Base-by-base conservation (phyloP, 2,329 filamentous ascomycete genomes). In the Hypoxylon sp. region DNA sequence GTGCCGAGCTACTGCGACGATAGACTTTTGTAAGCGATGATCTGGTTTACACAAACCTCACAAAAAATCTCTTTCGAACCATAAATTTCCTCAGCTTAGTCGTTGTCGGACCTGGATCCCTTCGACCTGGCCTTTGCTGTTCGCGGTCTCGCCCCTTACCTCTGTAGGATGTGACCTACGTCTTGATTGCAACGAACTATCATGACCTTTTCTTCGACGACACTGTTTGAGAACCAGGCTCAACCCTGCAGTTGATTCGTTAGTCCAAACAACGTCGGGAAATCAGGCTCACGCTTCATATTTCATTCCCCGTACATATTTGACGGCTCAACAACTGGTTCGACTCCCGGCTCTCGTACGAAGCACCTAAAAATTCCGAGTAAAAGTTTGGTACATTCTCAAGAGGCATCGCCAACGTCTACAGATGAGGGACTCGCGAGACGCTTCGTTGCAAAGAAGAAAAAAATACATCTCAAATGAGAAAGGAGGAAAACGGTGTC, bases 221-320 rank as follows among this genome's bases (percentile, higher is more conserved):
- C 53, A 48, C 31, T 27, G 18, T 31, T 42, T 46, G 23, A 47
- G 27, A 24, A 35, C 40, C 23, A 42, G 42, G 15, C 24, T 49
- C 43, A 17, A 31, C 29, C 37, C 48, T 43, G 40, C 38, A 48
- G 31, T 43, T 43, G 48, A 35, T 17, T 6, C 47, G 15, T 49
- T 20, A 50, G 23, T 23, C 46, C 51, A 38, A 49, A 31, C 57
- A 29, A 53, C 27, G 8, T 52, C 43, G 50, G 46, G 53, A 33
- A 52, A 48, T 43, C 38, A 46, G 15, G 45, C 29, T 35, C 23
- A 47, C 40, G 40, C 49, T 41, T 45, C 26, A 7, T 46, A 24
- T 54, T 64, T 65, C 60, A 56, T 68, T 70, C 67, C 61, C 59
- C 60, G 67, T 69, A 70, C 67, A 69, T 69, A 69, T 29, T 67